These are phyloP conservation scores for Macrocybe sp. DNA, from an alignment of 1,284 basidiomycete genomes.

Conservation along the genomic window DNA sequence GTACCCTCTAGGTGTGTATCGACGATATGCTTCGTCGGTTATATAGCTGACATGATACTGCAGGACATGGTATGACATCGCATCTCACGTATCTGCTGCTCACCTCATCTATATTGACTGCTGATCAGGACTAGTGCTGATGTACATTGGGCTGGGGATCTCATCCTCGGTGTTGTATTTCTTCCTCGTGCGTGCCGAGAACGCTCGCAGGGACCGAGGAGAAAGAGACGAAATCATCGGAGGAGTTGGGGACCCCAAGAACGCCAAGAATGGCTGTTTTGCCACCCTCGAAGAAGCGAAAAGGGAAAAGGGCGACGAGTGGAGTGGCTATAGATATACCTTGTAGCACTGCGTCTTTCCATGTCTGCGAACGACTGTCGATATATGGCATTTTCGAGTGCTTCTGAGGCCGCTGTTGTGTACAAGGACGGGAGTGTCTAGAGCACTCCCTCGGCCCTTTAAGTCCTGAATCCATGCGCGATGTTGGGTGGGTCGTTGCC, in stretches of 20 bases:
- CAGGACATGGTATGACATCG: conserved; percentile 37
- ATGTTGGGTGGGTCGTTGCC: no score
- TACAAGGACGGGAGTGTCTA: no score
- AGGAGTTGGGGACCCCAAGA: conserved; percentile 26
- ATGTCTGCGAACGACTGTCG: no score
- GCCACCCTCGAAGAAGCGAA: conserved; percentile 46
- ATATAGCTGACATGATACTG: not conserved
- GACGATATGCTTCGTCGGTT: not conserved
- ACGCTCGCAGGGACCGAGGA: conserved; percentile 56
- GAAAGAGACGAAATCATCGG: conserved; percentile 67
- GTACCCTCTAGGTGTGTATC: conserved; percentile 57
- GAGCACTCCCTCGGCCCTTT: no score
- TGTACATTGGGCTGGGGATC: conserved; percentile 66
- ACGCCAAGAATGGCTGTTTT: conserved; percentile 42
- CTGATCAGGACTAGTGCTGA: conserved; percentile 48
- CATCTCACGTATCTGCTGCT: no score
- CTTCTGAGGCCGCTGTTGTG: no score
- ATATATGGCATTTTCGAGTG: no score
- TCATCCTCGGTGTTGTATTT: conserved; percentile 43
- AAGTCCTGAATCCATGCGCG: no score
- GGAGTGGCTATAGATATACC: conserved; percentile 56
- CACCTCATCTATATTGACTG: not conserved
- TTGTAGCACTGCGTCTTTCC: no score
- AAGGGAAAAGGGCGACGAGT: conserved; percentile 51
- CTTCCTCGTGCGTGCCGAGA: conserved; percentile 51